Percentiles rank a stretch among this genome's conserved stretches.
Conservation (phyloP, 1,284 basidiomycete species). For the Anthracocystis panici-leucophaei region DNA sequence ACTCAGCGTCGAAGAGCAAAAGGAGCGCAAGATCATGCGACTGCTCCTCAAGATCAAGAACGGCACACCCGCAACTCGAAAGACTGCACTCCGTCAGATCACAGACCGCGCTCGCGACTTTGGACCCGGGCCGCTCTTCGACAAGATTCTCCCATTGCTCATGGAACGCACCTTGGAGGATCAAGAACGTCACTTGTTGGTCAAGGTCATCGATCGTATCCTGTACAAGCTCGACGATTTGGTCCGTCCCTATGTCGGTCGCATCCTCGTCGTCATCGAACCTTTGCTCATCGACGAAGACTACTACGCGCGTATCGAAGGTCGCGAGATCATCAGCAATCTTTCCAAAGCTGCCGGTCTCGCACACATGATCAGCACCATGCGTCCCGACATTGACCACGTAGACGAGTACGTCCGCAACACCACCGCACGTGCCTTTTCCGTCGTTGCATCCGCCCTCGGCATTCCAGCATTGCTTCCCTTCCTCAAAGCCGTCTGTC, state of each 20-base stretch:
- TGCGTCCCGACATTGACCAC: slow-evolving; percentile 99
- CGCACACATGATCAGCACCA: slow-evolving; percentile 99
- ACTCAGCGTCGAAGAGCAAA: slow-evolving; percentile 97
- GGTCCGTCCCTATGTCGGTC: slow-evolving; percentile 98
- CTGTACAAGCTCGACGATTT: slow-evolving; percentile 99
- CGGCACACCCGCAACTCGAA: slow-evolving; percentile 96
- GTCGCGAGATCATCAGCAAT: slow-evolving; percentile 99
- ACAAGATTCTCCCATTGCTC: slow-evolving; percentile 96
- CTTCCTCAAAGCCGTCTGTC: slow-evolving; percentile 97
- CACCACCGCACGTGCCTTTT: slow-evolving; percentile 98
- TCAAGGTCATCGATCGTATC: slow-evolving; percentile 99
- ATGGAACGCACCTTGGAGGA: slow-evolving; percentile 99
- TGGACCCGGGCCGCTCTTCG: slow-evolving; percentile 97
- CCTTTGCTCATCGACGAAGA: slow-evolving; percentile 99
- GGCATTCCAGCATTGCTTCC: slow-evolving; percentile 97
- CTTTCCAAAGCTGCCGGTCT: slow-evolving; percentile 98
- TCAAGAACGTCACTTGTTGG: slow-evolving; percentile 96
- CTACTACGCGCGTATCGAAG: slow-evolving; percentile 99
- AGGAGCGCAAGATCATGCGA: slow-evolving; percentile 99
- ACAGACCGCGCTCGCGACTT: slow-evolving; percentile 99
- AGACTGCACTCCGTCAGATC: slow-evolving; percentile 96
- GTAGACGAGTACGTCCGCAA: slow-evolving; percentile 99
- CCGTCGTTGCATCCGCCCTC: slow-evolving; percentile 96
- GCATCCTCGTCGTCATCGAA: slow-evolving; percentile 99
- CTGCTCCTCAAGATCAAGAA: slow-evolving; percentile 99